Evolutionary conservation across 208 protist species (phyloP).

Genomic region (Acanthamoeba castellanii): DNA sequence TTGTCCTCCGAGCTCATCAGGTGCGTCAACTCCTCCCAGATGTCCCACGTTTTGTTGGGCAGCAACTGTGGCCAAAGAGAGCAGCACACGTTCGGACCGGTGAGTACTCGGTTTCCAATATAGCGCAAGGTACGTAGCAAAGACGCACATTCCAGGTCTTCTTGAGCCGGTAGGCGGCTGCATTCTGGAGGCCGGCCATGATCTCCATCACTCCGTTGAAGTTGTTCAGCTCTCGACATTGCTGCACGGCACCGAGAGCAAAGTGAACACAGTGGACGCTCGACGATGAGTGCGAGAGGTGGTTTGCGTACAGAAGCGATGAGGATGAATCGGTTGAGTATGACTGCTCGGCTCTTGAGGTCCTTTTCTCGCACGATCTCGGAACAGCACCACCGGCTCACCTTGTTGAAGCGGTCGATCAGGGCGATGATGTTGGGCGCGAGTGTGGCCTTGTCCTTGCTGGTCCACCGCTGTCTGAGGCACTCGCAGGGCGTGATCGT

Average conservation of each 20-base stretch:
- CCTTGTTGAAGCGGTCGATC: constrained; percentile 82
- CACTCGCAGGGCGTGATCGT: constrained; percentile 67
- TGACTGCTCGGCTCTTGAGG: constrained; percentile 71
- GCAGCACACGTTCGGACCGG: neutral
- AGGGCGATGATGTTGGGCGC: constrained; percentile 79
- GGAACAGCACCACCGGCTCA: constrained; percentile 77
- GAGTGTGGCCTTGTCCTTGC: constrained; percentile 75
- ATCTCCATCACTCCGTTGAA: constrained; percentile 87
- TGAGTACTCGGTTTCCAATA: neutral
- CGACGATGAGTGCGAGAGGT: neutral
- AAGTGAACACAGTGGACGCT: neutral
- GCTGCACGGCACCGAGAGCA: neutral
- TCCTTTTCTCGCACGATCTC: constrained; percentile 80
- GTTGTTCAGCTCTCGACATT: constrained; percentile 84
- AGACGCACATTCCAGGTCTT: constrained; percentile 81
- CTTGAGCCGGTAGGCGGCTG: constrained; percentile 82
- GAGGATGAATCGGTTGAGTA: constrained; percentile 82
- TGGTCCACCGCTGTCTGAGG: constrained; percentile 70
- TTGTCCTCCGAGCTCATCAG: constrained; percentile 82
- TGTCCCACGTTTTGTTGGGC: constrained; percentile 61
- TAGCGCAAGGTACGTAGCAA: neutral
- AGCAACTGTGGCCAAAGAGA: neutral
- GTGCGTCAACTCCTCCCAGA: constrained; percentile 75
- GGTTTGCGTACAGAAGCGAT: constrained; percentile 69
- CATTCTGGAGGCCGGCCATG: constrained; percentile 82